Evolutionary conservation across 83 land plant genomes (phyloP), one percentile per base, ranked within the genome.

Genomic region (Thuja plicata): DNA sequence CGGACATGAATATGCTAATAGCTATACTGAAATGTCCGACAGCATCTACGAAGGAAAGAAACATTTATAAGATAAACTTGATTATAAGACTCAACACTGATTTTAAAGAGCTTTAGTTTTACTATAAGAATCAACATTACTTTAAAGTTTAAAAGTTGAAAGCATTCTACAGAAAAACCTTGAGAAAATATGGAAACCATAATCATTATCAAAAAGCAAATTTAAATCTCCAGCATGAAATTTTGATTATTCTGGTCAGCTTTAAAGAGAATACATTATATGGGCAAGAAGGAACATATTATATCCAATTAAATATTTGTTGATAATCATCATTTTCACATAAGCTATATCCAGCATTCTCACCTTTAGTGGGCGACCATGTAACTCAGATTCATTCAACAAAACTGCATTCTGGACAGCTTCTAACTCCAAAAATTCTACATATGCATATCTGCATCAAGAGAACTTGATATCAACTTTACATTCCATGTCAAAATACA

Each of bases 401-500:
- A 95, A 87, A 71, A 96, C 87, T 10, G 97, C 97, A 89, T 96
- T 95, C 86, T 94, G 97, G 60, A 96, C 97, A 80, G 97, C 97
- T 52, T 96, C 97, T 62, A 93, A 90, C 89, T 96, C 97, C 57
- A 95, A 90, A 90, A 96, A 96, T 85, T 96, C 97, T 62, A 96
- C 97, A 88, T 96, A 96, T 60, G 97, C 97, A 93, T 92, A 96
- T 52, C 92, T 91, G 92, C 40, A 45, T 46, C 15, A 81, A n/a
- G 52, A 34, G 19, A 84, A 48, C 35, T 30, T 1, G 21, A 48
- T 13, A 84, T 84, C 34, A 84, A 84, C 37, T 50, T 48, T 48
- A 13, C 21, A n/a, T 12, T 48, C 17, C 86, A 27, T 21, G 34
- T 48, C 43, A 81, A 80, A 81, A 43, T 81, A 43, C 84, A 80